phyloP scores from a whole-genome alignment of 257 asterid species.

The Gynochthodes officinalis region DNA sequence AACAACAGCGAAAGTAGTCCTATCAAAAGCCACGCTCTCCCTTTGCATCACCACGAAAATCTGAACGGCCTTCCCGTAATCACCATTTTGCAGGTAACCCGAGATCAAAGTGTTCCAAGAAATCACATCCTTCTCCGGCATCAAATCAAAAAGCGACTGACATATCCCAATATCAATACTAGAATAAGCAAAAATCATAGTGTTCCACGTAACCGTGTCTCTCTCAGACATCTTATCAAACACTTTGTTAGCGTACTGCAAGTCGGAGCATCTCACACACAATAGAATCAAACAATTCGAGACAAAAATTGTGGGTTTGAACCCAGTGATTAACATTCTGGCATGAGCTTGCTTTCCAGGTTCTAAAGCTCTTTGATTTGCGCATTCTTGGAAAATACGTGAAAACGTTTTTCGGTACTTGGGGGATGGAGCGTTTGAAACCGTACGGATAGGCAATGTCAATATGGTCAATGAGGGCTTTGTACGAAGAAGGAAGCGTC shows the following conservation, averaged over 20 bases:
- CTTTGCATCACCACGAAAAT: conserved; percentile 55
- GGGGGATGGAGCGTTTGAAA: conserved; percentile 30
- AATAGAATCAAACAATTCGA: conserved; percentile 67
- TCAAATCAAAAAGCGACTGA: conserved; percentile 41
- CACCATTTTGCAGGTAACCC: conserved; percentile 64
- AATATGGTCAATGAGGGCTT: conserved; percentile 20
- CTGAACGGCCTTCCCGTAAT: conserved; percentile 38
- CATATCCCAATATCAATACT: conserved; percentile 44
- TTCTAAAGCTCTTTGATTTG: conserved; percentile 39
- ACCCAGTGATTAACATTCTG: conserved; percentile 57
- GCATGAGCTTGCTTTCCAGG: conserved; percentile 80
- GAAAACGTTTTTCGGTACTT: conserved; percentile 52
- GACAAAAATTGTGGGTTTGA: conserved; percentile 70
- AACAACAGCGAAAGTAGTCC: conserved; percentile 64
- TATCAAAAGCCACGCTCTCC: conserved; percentile 51
- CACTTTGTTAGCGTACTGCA: conserved; percentile 53
- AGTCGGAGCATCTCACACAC: conserved; percentile 49
- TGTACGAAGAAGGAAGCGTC: conserved; percentile 25
- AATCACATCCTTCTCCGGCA: conserved; percentile 71
- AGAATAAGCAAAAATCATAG: conserved; percentile 66
- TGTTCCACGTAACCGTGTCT: conserved; percentile 69
- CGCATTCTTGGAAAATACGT: conserved; percentile 64
- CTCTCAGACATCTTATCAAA: conserved; percentile 66
- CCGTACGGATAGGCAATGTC: conserved; percentile 10
- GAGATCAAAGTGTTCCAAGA: conserved; percentile 90